These are phyloP conservation scores for Chaetomiaceae sp. DNA, from an alignment of 2,329 filamentous ascomycete genomes.

Conservation along the genomic window DNA sequence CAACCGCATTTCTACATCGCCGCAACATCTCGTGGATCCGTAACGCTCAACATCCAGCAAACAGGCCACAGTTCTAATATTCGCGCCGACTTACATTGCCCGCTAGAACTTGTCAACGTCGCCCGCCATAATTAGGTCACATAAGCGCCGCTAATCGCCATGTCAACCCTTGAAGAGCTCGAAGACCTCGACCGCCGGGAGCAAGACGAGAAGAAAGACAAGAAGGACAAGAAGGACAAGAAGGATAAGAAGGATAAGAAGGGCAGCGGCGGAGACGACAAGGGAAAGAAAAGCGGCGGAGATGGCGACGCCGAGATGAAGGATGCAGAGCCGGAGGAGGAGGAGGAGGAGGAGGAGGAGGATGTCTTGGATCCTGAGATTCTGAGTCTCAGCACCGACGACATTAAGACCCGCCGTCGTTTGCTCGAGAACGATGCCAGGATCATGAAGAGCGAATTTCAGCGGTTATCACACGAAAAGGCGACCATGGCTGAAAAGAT, in stretches of 20 bases:
- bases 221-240: conserved; percentile 34
- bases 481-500: conserved; percentile 96
- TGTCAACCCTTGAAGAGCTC: conserved; percentile 90
- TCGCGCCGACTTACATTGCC: not conserved
- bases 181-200: conserved; percentile 84
- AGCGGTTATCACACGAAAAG: conserved; percentile 92
- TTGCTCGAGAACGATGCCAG: conserved; percentile 95
- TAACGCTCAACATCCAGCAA: not conserved
- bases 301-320: conserved; percentile 88
- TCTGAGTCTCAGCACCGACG: conserved; percentile 84
- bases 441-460: conserved; percentile 97
- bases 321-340: conserved; percentile 68
- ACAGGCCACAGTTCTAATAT: not conserved
- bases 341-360: conserved; percentile 69
- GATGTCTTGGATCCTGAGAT: conserved; percentile 91
- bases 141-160: conserved; percentile 38
- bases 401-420: conserved; percentile 86
- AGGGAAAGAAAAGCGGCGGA: conserved; percentile 56
- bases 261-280: conserved; percentile 41
- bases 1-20: conserved; percentile 20
- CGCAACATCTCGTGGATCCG: not conserved
- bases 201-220: conserved; percentile 57
- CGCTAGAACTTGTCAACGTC: not conserved
- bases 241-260: conserved; percentile 34
- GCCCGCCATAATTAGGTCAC: not conserved